Evolutionary conservation across 768 basidiomycete genomes (phyloP).

Genomic region (Kwoniella pini): DNA sequence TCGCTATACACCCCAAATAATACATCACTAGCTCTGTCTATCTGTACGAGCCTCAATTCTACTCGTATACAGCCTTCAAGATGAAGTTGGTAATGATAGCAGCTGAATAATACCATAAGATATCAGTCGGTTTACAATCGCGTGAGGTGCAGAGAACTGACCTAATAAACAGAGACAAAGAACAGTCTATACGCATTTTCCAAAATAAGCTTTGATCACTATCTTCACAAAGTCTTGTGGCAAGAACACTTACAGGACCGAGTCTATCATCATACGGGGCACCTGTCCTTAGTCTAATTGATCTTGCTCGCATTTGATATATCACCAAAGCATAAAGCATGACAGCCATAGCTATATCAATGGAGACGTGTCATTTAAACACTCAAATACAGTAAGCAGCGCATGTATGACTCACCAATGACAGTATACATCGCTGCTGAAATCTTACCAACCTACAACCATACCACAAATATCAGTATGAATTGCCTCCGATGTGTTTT

Average conservation of each 20-base stretch:
- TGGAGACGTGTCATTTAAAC: no score
- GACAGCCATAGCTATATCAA: conserved; percentile 90
- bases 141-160: conserved; percentile 8
- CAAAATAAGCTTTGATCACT: background rate
- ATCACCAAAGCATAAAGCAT: conserved; percentile 95
- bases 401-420: conserved; percentile 63
- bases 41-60: no score
- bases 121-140: background rate
- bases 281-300: conserved; percentile 84
- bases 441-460: conserved; percentile 83
- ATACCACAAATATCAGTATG: conserved; percentile 6
- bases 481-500: no score
- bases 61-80: conserved; percentile 53
- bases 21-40: no score
- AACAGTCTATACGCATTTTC: conserved; percentile 43
- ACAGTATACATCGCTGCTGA: conserved; percentile 94
- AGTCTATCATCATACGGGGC: conserved; percentile 96
- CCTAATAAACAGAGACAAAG: conserved; percentile 49
- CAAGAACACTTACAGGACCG: conserved; percentile 72
- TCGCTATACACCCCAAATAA: no score
- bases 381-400: no score
- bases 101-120: conserved; percentile 22
- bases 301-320: conserved; percentile 93
- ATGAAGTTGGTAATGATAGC: conserved; percentile 54
- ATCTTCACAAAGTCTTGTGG: background rate